These are phyloP conservation scores for Cenchrus fungigraminus DNA, from an alignment of 176 grass and related monocot genomes.

Conservation along the genomic window DNA sequence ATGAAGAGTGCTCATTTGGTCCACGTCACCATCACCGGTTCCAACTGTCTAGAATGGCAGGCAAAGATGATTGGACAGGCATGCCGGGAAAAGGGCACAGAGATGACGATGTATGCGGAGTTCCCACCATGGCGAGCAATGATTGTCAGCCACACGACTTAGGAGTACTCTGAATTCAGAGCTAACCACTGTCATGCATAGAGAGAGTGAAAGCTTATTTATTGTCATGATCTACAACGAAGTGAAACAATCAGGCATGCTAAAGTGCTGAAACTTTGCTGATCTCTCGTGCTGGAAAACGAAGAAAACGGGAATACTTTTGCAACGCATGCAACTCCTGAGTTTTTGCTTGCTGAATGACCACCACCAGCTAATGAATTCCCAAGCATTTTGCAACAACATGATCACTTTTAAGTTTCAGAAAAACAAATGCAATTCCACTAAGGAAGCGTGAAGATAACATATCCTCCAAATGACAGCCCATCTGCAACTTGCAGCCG, in stretches of 20 bases:
- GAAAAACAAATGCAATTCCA: not conserved
- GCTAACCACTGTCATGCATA: not conserved
- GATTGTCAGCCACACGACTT: not conserved
- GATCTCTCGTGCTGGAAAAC: not conserved
- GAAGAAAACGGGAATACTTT: not conserved
- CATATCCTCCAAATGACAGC: slow-evolving; percentile 13
- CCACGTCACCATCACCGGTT: not conserved
- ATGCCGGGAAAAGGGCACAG: slow-evolving; percentile 9
- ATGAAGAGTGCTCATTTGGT: slow-evolving; percentile 22
- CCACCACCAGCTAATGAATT: not conserved
- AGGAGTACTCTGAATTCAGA: not conserved
- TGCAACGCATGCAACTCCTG: not conserved
- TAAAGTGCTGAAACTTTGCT: not conserved
- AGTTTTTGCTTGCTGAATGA: not conserved
- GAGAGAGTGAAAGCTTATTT: not conserved
- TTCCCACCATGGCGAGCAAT: slow-evolving; percentile 10
- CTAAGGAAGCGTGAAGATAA: not conserved
- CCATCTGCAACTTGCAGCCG: not conserved
- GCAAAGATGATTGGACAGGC: slow-evolving; percentile 26
- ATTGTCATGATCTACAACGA: not conserved
- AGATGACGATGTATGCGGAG: slow-evolving; percentile 8
- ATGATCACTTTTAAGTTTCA: not conserved
- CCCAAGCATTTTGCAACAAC: not conserved
- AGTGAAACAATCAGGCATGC: too few species aligned
- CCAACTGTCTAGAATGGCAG: slow-evolving; percentile 26